phyloP scores from a whole-genome alignment of 306 rosid genomes.

The Alnus rubra region DNA sequence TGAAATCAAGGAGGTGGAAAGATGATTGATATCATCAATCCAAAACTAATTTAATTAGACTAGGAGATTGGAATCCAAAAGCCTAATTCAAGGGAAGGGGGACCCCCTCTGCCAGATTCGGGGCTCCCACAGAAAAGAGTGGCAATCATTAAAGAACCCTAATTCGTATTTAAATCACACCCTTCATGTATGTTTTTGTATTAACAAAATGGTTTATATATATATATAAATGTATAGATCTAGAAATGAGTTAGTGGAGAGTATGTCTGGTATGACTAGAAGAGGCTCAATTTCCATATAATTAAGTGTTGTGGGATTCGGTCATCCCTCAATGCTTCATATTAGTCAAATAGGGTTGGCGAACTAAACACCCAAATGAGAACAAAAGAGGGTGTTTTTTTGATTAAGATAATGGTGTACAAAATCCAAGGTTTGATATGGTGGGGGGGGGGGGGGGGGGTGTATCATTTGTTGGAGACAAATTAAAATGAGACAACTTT shows the following conservation, averaged over 20 bases:
- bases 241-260: conserved; percentile 26
- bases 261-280: conserved; percentile 17
- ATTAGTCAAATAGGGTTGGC: conserved; percentile 62
- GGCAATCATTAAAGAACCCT: conserved; percentile 65
- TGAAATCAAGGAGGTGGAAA: conserved; percentile 34
- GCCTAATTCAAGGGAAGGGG: conserved; percentile 52
- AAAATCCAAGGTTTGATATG: conserved; percentile 44
- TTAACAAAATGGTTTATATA: conserved; percentile 18
- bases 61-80: conserved; percentile 35
- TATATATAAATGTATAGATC: background rate
- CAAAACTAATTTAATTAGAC: conserved; percentile 17
- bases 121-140: conserved; percentile 38
- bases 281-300: conserved; percentile 9
- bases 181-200: conserved; percentile 15
- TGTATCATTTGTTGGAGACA: conserved; percentile 56
- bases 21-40: conserved; percentile 53
- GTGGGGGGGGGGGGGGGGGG: conserved; percentile 28
- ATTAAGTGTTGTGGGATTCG: conserved; percentile 15
- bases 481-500: conserved; percentile 37
- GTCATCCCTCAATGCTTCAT: conserved; percentile 9
- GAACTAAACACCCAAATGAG: conserved; percentile 37
- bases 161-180: conserved; percentile 36
- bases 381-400: conserved; percentile 34
- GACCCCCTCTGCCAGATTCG: conserved; percentile 48
- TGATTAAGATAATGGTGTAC: conserved; percentile 28